Conservation (phyloP, 129 eudicot species). For the carrot (Daucus carota) region DH1_v3.0 NC_030386.2:35927001-35927500, state of each 20-base stretch:
- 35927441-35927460: too few species aligned
- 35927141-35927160: conserved; percentile 50
- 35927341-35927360: background rate
- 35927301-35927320: conserved; percentile 1
- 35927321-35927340: background rate
- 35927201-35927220: conserved; percentile 52
- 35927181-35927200: conserved; percentile 71
- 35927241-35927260: conserved; percentile 59
- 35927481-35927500: too few species aligned
- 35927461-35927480: too few species aligned
- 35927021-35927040: conserved; percentile 33
- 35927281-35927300: conserved; percentile 45
- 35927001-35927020: conserved; percentile 38
- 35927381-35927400: too few species aligned
- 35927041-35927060: conserved; percentile 13
- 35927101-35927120: conserved; percentile 70
- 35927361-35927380: too few species aligned
- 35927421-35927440: too few species aligned
- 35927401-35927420: too few species aligned
- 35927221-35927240: conserved; percentile 84
- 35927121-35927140: conserved; percentile 65
- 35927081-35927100: conserved; percentile 48
- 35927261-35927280: conserved; percentile 55
- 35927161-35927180: conserved; percentile 56
- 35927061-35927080: conserved; percentile 39